A percentile compares a stretch with the other conserved stretches of the same genome.
Conservation (phyloP, 2,329 filamentous ascomycete species). For the Colletotrichum sp. region DNA sequence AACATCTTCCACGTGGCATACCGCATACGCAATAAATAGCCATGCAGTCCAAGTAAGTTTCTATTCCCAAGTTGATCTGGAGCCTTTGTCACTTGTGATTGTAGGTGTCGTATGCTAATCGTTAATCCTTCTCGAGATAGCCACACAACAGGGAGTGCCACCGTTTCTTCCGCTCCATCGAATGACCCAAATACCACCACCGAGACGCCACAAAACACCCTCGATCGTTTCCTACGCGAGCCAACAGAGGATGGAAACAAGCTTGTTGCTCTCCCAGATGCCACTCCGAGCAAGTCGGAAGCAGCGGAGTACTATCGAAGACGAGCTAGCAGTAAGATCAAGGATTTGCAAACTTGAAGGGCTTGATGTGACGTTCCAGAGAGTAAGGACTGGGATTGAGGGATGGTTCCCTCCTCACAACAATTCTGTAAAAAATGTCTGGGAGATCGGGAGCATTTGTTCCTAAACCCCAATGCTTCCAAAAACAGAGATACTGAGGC, state of each 20-base stretch:
- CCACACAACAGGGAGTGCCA: not conserved
- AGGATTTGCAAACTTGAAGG: not conserved
- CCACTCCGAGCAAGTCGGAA: not conserved
- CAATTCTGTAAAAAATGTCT: rapidly evolving
- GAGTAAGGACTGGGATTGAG: not conserved
- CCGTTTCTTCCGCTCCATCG: not conserved
- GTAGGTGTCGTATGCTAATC: not conserved
- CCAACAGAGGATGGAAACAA: not conserved
- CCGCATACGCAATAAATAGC: not conserved
- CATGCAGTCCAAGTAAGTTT: not conserved
- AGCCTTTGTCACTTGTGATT: too few species aligned
- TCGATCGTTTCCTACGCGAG: not conserved
- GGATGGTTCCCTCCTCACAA: not conserved
- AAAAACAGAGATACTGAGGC: rapidly evolving
- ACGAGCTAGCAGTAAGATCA: not conserved
- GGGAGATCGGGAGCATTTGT: not conserved
- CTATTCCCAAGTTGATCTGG: not conserved
- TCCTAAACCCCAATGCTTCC: rapidly evolving
- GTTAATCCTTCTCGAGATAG: rapidly evolving
- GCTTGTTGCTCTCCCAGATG: not conserved
- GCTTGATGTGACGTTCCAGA: not conserved
- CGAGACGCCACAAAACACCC: not conserved
- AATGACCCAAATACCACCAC: rapidly evolving
- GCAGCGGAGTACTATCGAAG: not conserved
- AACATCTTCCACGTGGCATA: not conserved